Conservation (phyloP, 2,329 filamentous ascomycete genomes). For the Chalara sp. region DNA sequence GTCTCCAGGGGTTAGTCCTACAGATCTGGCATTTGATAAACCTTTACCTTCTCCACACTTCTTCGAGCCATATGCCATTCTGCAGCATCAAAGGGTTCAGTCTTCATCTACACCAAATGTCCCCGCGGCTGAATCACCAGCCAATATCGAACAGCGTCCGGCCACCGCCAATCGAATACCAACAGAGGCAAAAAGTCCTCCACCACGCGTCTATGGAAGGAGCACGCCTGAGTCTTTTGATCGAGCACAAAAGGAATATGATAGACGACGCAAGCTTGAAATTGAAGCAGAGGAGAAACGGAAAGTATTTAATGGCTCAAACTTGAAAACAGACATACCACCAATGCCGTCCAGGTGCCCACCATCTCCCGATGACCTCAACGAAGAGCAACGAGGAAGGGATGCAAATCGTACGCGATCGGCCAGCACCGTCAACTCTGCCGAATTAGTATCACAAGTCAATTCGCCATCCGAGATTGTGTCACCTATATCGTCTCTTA, state of each 20-base stretch:
- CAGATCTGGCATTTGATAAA: slow-evolving; percentile 11
- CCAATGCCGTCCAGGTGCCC: slow-evolving; percentile 33
- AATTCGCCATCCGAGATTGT: slow-evolving; percentile 21
- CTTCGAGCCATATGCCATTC: slow-evolving; percentile 22
- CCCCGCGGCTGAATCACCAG: slow-evolving; percentile 17
- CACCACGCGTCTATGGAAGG: slow-evolving; percentile 30
- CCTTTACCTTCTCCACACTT: slow-evolving; percentile 22
- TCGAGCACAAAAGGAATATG: slow-evolving; percentile 27
- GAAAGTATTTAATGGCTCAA: slow-evolving; percentile 11
- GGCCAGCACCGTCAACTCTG: slow-evolving; percentile 25
- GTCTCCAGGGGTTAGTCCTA: slow-evolving; percentile 19
- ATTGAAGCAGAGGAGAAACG: slow-evolving; percentile 29
- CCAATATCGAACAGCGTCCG: slow-evolving; percentile 38
- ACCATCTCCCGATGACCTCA: slow-evolving; percentile 38
- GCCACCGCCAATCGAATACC: slow-evolving; percentile 39
- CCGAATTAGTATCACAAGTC: slow-evolving; percentile 25
- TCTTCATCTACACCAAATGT: slow-evolving; percentile 21
- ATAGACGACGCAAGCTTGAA: slow-evolving; percentile 27
- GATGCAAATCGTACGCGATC: slow-evolving; percentile 20
- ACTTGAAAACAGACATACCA: slow-evolving; percentile 6
- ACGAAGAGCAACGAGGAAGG: slow-evolving; percentile 6
- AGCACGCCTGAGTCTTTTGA: slow-evolving; percentile 35
- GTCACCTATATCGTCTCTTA: slow-evolving; percentile 36
- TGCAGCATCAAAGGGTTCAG: slow-evolving; percentile 14
- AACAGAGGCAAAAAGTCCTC: slow-evolving; percentile 29